Percentiles rank a stretch among this genome's conserved stretches.
phyloP scores from a whole-genome alignment of 202 grass and related monocot species.

The Brachypodium distachyon region DNA sequence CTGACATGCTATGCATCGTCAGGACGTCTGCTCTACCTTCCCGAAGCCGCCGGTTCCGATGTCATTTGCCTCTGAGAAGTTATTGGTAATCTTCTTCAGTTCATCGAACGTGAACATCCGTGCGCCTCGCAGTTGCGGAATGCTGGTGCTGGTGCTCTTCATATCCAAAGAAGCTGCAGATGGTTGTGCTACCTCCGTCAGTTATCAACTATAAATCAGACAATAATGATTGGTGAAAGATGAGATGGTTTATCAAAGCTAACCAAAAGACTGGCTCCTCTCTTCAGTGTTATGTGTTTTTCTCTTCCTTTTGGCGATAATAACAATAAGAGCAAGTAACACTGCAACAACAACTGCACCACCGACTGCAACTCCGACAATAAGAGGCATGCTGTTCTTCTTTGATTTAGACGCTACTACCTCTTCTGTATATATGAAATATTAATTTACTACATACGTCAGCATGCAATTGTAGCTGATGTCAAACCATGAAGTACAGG shows the following conservation, averaged over 20 bases:
- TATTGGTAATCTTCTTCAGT: slow-evolving; percentile 47
- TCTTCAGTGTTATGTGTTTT: slow-evolving; percentile 2
- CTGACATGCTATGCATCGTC: neutral
- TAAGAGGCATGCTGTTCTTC: slow-evolving; percentile 12
- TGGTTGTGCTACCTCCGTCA: neutral
- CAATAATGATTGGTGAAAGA: neutral
- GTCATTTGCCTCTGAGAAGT: slow-evolving; percentile 38
- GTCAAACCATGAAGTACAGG: neutral
- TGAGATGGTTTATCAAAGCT: neutral
- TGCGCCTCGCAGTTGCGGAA: slow-evolving; percentile 38
- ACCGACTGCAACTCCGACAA: slow-evolving; percentile 36
- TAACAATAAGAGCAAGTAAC: slow-evolving; percentile 21
- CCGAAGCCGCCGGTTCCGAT: slow-evolving; percentile 49
- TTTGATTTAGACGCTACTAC: neutral
- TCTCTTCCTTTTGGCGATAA: slow-evolving; percentile 21
- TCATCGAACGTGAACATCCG: slow-evolving; percentile 50
- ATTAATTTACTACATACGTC: neutral
- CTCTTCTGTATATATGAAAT: neutral
- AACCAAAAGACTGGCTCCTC: slow-evolving; percentile 32
- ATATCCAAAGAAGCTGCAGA: slow-evolving; percentile 29
- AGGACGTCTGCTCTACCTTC: slow-evolving; percentile 20
- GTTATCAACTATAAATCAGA: neutral
- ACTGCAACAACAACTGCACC: slow-evolving; percentile 19
- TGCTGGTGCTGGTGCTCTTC: slow-evolving; percentile 28
- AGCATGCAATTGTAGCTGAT: neutral